Conservation (phyloP, 345 rosid genomes). For the Aurinia saxatilis region DNA sequence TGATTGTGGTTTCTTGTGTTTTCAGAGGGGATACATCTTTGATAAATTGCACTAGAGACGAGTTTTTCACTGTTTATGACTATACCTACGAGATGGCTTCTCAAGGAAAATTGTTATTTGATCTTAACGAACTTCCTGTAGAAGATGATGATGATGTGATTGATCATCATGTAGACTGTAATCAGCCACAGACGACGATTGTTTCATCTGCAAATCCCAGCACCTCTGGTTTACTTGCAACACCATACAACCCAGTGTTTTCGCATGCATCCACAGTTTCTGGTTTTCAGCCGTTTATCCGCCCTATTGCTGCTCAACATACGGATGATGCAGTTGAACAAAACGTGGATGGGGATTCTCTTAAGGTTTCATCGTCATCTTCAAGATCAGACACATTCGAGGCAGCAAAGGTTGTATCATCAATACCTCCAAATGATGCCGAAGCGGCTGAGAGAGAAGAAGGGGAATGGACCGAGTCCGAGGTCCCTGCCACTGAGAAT, state of each 20-base stretch:
- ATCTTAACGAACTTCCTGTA: conserved; percentile 94
- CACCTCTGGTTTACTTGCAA: conserved; percentile 38
- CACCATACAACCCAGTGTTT: conserved; percentile 57
- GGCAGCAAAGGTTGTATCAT: conserved; percentile 29
- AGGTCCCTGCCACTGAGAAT: conserved; percentile 30
- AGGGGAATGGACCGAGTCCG: conserved; percentile 92
- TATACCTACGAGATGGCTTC: conserved; percentile 81
- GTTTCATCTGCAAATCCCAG: conserved; percentile 40
- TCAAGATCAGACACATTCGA: conserved; percentile 29
- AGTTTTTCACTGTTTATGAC: conserved; percentile 51
- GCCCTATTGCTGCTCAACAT: conserved; percentile 30
- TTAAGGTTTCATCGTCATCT: conserved; percentile 23
- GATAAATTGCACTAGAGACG: conserved; percentile 10
- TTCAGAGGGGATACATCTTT: conserved; percentile 9
- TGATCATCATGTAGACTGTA: conserved; percentile 37
- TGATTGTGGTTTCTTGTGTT: conserved; percentile 10
- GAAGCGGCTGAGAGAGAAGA: conserved; percentile 75
- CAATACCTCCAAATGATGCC: conserved; percentile 28
- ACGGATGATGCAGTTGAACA: conserved; percentile 34
- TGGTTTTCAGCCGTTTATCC: conserved; percentile 90
- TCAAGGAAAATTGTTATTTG: conserved; percentile 77
- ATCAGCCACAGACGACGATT: conserved; percentile 55
- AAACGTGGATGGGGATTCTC: conserved; percentile 34
- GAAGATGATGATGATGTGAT: conserved; percentile 53
- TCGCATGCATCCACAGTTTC: conserved; percentile 72